These are phyloP conservation scores for Thalassiosira exigua DNA, from an alignment of 352 stramenopile genomes.

Conservation along the genomic window DNA sequence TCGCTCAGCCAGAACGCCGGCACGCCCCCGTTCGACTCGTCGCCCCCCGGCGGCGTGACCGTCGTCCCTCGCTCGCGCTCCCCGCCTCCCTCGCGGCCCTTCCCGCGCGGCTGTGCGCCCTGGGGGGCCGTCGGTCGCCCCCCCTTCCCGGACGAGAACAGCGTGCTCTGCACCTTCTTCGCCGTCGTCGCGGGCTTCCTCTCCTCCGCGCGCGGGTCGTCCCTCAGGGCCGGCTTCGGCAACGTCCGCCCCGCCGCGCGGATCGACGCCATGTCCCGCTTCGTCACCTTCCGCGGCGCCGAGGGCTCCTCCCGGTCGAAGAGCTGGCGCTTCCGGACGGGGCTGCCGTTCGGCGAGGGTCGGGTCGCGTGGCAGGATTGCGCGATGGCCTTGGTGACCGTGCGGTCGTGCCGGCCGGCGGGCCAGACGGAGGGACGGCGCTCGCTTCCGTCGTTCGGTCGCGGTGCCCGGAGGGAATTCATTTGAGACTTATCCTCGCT, in stretches of 20 bases:
- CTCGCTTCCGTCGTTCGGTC: neutral
- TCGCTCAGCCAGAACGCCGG: constrained; percentile 24
- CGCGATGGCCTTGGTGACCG: constrained; percentile 34
- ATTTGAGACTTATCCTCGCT: too few relatives aligned
- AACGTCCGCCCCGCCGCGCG: constrained; percentile 22
- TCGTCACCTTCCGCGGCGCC: constrained; percentile 22
- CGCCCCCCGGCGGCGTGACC: constrained; percentile 12
- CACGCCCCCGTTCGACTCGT: constrained; percentile 1
- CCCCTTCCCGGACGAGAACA: constrained; percentile 8
- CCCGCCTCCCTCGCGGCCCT: neutral
- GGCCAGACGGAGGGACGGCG: constrained; percentile 16
- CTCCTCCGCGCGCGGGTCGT: constrained; percentile 12
- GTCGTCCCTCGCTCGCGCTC: constrained; percentile 1
- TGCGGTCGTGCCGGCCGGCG: constrained; percentile 11
- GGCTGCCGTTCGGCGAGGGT: constrained; percentile 12
- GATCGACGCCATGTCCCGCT: constrained; percentile 19
- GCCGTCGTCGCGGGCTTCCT: constrained; percentile 1
- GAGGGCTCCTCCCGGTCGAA: constrained; percentile 21
- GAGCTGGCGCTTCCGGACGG: constrained; percentile 29
- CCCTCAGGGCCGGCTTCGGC: constrained; percentile 9
- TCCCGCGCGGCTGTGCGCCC: neutral
- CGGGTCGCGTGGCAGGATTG: constrained; percentile 24
- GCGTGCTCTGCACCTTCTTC: constrained; percentile 26
- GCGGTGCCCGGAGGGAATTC: too few relatives aligned
- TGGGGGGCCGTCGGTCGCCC: neutral